These are phyloP conservation scores for Phoma sp. DNA, from an alignment of 2,329 filamentous ascomycete species.

Conservation along the genomic window DNA sequence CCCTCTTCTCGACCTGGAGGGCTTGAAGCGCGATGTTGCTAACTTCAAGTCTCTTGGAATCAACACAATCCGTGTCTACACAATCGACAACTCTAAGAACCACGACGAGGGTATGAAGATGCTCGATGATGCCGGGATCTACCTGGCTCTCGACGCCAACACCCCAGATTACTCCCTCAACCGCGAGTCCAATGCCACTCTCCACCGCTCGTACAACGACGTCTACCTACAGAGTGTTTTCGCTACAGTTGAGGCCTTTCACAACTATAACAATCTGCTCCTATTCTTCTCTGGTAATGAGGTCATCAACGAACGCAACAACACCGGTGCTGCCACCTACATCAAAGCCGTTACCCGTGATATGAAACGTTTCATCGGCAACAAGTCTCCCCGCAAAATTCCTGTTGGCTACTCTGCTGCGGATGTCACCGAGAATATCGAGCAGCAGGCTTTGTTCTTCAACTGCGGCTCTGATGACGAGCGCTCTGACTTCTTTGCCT, in stretches of 20 bases:
- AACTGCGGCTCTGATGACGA: conserved; percentile 88
- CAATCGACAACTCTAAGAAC: conserved; percentile 81
- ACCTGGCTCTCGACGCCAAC: conserved; percentile 90
- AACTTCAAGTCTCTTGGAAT: conserved; percentile 85
- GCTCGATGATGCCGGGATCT: conserved; percentile 84
- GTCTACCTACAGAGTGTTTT: conserved; percentile 86
- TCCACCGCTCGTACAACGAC: conserved; percentile 75
- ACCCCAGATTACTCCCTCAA: conserved; percentile 87
- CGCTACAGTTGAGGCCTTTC: conserved; percentile 77
- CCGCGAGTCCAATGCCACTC: conserved; percentile 66
- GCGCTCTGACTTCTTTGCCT: conserved; percentile 86
- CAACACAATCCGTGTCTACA: conserved; percentile 92
- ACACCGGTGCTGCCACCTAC: conserved; percentile 73
- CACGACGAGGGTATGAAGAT: conserved; percentile 86
- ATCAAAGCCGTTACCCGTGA: conserved; percentile 76
- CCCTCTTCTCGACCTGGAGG: conserved; percentile 72
- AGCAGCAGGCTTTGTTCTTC: conserved; percentile 87
- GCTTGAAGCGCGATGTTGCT: conserved; percentile 77
- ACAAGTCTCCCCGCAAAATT: conserved; percentile 69
- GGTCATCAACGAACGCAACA: conserved; percentile 71
- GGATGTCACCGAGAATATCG: conserved; percentile 82
- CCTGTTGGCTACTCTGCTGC: conserved; percentile 84
- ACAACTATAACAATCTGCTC: conserved; percentile 82
- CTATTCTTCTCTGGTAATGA: conserved; percentile 84
- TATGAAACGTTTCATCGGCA: conserved; percentile 79